phyloP scores from a whole-genome alignment of 2,329 filamentous ascomycete genomes.

The Ceratocystis colombiana region DNA sequence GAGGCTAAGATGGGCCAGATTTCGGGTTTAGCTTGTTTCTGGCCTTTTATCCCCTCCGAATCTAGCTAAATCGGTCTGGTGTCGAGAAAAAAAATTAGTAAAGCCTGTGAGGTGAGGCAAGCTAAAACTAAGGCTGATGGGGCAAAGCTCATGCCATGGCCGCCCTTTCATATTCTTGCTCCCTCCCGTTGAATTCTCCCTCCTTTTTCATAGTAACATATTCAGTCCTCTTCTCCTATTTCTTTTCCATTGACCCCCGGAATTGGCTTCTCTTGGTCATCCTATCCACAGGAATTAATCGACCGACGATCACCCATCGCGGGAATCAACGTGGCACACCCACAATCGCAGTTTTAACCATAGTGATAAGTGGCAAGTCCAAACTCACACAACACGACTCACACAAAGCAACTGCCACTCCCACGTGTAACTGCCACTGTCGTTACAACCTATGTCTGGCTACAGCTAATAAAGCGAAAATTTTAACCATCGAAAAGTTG shows the following conservation, averaged over 20 bases:
- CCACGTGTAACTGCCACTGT: background rate
- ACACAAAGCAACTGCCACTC: slow-evolving; percentile 4
- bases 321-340: slow-evolving; percentile 8
- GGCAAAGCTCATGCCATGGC: slow-evolving; percentile 1
- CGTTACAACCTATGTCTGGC: background rate
- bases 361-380: no score
- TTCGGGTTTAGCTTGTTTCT: background rate
- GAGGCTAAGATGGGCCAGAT: background rate
- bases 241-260: background rate
- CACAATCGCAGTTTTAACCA: background rate
- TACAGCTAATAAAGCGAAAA: slow-evolving; percentile 1
- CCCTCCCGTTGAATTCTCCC: background rate
- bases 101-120: background rate
- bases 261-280: background rate
- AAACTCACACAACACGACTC: background rate
- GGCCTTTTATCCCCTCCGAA: background rate
- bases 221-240: background rate
- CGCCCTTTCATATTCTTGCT: background rate
- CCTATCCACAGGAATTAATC: background rate
- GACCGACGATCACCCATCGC: background rate
- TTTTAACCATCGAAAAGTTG: background rate
- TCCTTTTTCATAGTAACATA: background rate
- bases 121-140: slow-evolving; percentile 5
- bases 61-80: background rate
- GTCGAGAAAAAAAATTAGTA: slow-evolving; percentile 1